Percentiles rank a stretch among this genome's conserved stretches.
Conservation (phyloP, 179 eudicot species). For the Actinidia arguta region DNA sequence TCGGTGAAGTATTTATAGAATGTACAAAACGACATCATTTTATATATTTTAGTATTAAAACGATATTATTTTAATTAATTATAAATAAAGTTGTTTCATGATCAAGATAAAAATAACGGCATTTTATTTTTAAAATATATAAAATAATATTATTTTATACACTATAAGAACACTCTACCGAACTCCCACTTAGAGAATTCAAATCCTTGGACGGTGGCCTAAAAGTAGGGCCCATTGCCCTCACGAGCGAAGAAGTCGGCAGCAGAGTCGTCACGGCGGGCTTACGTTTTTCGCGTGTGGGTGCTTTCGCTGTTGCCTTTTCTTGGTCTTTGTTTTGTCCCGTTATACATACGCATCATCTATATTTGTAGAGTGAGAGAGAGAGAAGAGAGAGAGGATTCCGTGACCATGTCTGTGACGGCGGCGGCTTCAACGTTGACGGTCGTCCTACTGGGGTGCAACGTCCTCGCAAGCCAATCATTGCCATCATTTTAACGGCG, state of each 20-base stretch:
- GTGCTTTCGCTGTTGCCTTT: background rate
- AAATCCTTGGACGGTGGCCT: no score
- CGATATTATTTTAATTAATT: background rate
- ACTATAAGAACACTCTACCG: no score
- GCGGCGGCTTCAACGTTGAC: conserved; percentile 12
- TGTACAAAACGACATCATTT: no score
- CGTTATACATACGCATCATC: background rate
- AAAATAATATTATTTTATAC: background rate
- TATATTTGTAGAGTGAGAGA: no score
- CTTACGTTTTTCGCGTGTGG: background rate
- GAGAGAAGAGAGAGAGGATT: conserved; percentile 8
- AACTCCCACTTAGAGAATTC: no score
- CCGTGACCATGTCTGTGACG: conserved; percentile 10
- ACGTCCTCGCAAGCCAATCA: background rate
- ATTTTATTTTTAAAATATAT: no score
- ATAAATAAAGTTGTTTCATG: no score
- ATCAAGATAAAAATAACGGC: no score
- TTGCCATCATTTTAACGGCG: background rate
- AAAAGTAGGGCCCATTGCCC: background rate
- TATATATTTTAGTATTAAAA: no score
- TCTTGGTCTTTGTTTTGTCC: background rate
- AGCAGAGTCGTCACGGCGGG: conserved; percentile 18
- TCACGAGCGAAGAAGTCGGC: conserved; percentile 16
- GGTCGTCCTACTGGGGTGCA: conserved; percentile 6
- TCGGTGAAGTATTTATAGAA: no score